Base-by-base conservation (phyloP, 208 protist species). In the Trypanosoma scelopori region DNA sequence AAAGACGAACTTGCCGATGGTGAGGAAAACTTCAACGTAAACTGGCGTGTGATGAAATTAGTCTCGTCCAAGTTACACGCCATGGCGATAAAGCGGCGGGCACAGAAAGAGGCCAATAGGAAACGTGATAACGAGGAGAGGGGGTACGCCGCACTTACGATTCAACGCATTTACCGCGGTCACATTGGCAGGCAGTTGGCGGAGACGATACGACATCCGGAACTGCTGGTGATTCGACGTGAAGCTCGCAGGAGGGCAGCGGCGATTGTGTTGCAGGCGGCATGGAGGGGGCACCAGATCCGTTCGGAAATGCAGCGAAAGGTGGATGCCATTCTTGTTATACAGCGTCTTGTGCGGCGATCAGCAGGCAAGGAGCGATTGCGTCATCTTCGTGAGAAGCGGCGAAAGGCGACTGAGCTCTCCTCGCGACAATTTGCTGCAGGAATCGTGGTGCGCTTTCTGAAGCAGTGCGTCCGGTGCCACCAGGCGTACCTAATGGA, bases 61-160 rank as follows among this genome's bases (percentile, higher is more conserved):
- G 81, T 95, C 13, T 50, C 69, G 6, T 56, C 76, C 42, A 83
- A 87, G 22, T 65, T 93, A 18, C 74, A 64, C 25, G 86, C 90
- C 25, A 70, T 87, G 25, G 77, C 79, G 1, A 57, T 68, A 16
- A 75, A 75, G 59, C 74, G 81, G 50, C 72, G 87, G 0, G 81
- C 82, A 51, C 50, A 61, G 22, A 69, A 74, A 50, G 55, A 71
- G 39, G 61, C 23, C 4, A 77, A 86, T 59, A 49, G 72, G 25
- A 43, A 63, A 25, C 45, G 35, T 3, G 35, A 52, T 5, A 23
- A 25, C 1, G 75, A 73, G 30, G 32, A 78, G n/a, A 18, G 62
- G 32, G 43, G 39, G 30, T 91, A 69, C 61, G 79, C 79, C 11
- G 78, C 73, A 16, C 18, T 53, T 2, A 64, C 59, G 0, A 80